These are phyloP conservation scores for Aspergillus conjunctus DNA, from an alignment of 495 filamentous ascomycete species.

Conservation along the genomic window DNA sequence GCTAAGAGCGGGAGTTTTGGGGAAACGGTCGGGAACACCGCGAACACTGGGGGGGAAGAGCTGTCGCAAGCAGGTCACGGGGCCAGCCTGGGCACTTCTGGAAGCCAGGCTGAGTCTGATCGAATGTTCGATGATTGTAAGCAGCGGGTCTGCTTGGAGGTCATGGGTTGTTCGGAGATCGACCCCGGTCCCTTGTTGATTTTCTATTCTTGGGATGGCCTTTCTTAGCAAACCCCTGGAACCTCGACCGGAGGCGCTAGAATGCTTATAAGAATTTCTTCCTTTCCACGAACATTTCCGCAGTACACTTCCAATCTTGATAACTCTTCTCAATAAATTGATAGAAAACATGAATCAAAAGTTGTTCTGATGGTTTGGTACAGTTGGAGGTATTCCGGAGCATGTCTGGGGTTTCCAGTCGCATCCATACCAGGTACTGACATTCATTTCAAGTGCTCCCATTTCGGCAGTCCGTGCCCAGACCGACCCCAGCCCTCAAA, in stretches of 20 bases:
- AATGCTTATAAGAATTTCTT: too few species aligned
- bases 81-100: slow-evolving; percentile 17
- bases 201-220: background rate
- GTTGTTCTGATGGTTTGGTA: background rate
- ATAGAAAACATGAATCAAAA: background rate
- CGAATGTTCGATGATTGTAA: slow-evolving; percentile 17
- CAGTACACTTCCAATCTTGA: too few species aligned
- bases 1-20: slow-evolving; percentile 6
- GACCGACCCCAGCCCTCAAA: slow-evolving; percentile 2
- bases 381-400: slow-evolving; percentile 1
- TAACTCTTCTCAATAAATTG: too few species aligned
- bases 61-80: slow-evolving; percentile 14
- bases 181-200: slow-evolving; percentile 4
- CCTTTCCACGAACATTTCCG: too few species aligned
- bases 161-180: slow-evolving; percentile 17
- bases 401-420: slow-evolving; percentile 6
- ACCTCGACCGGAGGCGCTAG: background rate
- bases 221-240: background rate
- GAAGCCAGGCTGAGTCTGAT: slow-evolving; percentile 13
- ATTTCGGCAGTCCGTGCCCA: slow-evolving; percentile 14
- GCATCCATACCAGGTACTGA: too few species aligned
- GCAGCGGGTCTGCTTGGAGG: background rate
- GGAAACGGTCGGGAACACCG: slow-evolving; percentile 11
- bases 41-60: background rate
- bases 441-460: slow-evolving; percentile 10